Base-by-base conservation (phyloP, 2,329 filamentous ascomycete genomes). In the Alternaria burnsii region DNA sequence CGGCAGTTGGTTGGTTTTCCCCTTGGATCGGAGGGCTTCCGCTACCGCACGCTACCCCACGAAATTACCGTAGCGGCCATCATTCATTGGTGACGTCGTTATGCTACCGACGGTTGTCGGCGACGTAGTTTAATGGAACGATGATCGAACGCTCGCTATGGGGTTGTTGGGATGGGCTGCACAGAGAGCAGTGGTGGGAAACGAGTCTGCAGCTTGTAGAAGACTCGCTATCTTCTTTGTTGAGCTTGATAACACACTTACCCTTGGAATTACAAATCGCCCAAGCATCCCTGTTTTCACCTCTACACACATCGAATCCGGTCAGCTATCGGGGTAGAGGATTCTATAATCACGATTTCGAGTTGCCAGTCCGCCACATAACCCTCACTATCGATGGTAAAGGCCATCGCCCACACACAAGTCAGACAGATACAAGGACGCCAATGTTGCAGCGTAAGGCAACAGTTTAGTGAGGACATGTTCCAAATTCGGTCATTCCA, bases 21-120 rank as follows among this genome's bases (percentile, higher is more conserved):
- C 30, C 47, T 26, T 16, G 8, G 24, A 24, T 44, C 47, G 46
- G 46, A 36, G 46, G 32, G 28, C 30, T 30, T 48, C 46, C 46
- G 18, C 46, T 34, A 34, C 46, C 26, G 51, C 51, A 43, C 30
- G 26, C 38, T 42, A 43, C 51, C 38, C 51, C 51, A 43, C 38
- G 38, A 22, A 24, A 48, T 48, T 43, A 43, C 26, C 38, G 30
- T 53, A 34, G 51, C 28, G 51, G 51, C 51, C 26, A 52, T 43
- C 51, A n/a, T 22, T 5, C 18, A 48, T 16, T 14, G 32, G 32
- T 16, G 51, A 53, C 51, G 51, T 53, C 38, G 38, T 41, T 40
- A 22, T n/a, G 20, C 26, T 42, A 53, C 51, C 51, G 51, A 43
- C 32, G 2, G 6, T 36, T 14, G 32, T 36, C 32, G 14, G 32